Conservation (phyloP, 208 protist species). For the Strigomonas culicis region DNA sequence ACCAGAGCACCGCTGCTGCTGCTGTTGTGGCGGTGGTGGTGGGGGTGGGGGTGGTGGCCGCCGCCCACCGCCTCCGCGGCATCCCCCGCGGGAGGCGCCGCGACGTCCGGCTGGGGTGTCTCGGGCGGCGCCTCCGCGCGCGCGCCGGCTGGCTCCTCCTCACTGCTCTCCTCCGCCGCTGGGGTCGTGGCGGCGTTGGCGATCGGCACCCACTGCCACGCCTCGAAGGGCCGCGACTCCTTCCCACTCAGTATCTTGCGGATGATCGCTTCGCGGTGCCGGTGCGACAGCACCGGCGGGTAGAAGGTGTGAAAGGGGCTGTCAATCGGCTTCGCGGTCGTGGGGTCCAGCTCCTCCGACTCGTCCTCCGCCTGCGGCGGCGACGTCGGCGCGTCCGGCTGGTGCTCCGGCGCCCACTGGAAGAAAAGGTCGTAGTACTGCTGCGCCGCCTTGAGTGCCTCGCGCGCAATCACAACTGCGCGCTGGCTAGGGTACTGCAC, state of each 20-base stretch:
- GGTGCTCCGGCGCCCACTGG: slow-evolving; percentile 2
- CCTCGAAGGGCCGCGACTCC: slow-evolving; percentile 23
- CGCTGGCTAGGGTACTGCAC: slow-evolving; percentile 25
- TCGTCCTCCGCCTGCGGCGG: background rate
- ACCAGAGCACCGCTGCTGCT: background rate
- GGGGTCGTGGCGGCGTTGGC: slow-evolving; percentile 4
- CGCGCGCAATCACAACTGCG: slow-evolving; percentile 18
- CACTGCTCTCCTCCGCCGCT: background rate
- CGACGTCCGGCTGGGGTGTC: slow-evolving; percentile 7
- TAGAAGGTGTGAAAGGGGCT: slow-evolving; percentile 54
- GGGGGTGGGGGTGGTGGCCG: background rate
- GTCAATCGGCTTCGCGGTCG: background rate
- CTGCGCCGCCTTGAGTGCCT: slow-evolving; percentile 34
- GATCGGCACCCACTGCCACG: slow-evolving; percentile 27
- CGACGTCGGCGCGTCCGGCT: background rate
- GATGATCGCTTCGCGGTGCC: slow-evolving; percentile 25
- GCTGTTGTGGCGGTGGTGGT: background rate
- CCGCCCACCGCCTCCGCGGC: background rate
- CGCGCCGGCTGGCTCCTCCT: background rate
- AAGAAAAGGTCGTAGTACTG: slow-evolving; percentile 46
- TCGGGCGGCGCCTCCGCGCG: background rate
- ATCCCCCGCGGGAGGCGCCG: slow-evolving; percentile 8
- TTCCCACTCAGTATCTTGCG: slow-evolving; percentile 28
- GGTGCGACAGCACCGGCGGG: slow-evolving; percentile 24
- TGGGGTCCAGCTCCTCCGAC: background rate